Conservation (phyloP, 805 yeast genomes). For the Ogataea chonburiensis region DNA sequence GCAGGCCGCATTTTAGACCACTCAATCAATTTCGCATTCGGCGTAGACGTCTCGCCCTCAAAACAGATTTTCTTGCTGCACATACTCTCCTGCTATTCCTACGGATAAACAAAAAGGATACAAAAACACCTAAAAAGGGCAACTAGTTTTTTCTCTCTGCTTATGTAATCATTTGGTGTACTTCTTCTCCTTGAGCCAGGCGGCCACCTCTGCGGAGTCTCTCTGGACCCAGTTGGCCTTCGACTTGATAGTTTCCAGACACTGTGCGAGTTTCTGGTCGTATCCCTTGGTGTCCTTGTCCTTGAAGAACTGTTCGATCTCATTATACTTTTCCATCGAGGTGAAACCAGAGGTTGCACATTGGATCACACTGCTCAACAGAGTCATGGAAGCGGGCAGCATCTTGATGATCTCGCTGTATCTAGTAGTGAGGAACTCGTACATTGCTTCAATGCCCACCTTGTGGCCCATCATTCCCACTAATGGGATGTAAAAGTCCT, state of each 20-base stretch:
- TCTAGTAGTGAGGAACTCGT: constrained; percentile 67
- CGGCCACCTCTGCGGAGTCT: constrained; percentile 44
- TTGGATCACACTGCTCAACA: constrained; percentile 74
- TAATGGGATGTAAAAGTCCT: constrained; percentile 60
- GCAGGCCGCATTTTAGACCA: constrained; percentile 1
- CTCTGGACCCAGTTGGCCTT: constrained; percentile 55
- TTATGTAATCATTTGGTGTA: constrained; percentile 19
- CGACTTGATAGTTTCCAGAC: constrained; percentile 54
- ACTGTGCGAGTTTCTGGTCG: constrained; percentile 56
- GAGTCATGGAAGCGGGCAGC: constrained; percentile 78
- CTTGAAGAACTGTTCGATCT: constrained; percentile 46
- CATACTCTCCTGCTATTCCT: not conserved
- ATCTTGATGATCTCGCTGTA: constrained; percentile 68
- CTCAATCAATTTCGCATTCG: constrained; percentile 1
- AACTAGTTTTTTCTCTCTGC: not conserved
- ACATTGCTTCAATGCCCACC: constrained; percentile 65
- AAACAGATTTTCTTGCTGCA: not conserved
- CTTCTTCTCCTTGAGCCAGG: constrained; percentile 41
- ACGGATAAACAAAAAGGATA: not conserved
- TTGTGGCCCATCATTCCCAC: constrained; percentile 63
- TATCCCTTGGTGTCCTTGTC: constrained; percentile 54
- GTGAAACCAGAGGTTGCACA: constrained; percentile 49
- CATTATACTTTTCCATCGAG: constrained; percentile 39
- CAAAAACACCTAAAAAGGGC: constrained; percentile 4
- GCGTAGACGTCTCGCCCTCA: constrained; percentile 1